Conservation (phyloP, 371 early-diverging fungal genomes). For the Coemansia sp. region DNA sequence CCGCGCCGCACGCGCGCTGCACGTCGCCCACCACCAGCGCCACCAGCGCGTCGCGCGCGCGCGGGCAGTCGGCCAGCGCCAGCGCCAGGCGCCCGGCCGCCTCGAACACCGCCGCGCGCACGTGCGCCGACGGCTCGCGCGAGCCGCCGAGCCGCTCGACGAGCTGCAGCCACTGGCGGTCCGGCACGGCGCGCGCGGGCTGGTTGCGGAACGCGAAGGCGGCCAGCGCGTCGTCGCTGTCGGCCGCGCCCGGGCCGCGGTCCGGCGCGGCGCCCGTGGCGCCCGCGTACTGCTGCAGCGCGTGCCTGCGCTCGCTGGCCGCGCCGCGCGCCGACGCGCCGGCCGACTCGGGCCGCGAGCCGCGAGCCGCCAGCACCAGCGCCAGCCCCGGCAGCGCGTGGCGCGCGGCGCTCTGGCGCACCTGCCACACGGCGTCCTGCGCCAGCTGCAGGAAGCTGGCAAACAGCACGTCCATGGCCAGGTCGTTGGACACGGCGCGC, state of each 20-base stretch:
- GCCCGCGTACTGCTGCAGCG: slow-evolving; percentile 27
- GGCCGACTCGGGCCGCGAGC: background rate
- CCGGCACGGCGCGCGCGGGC: slow-evolving; percentile 36
- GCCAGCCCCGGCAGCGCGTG: slow-evolving; percentile 52
- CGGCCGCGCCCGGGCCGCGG: background rate
- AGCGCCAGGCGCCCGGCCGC: slow-evolving; percentile 45
- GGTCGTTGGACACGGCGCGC: slow-evolving; percentile 46
- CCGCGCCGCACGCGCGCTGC: slow-evolving; percentile 21
- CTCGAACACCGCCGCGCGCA: slow-evolving; percentile 51
- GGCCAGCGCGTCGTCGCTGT: slow-evolving; percentile 17
- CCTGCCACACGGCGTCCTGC: slow-evolving; percentile 51
- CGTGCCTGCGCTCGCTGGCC: slow-evolving; percentile 20
- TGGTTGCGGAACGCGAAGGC: slow-evolving; percentile 31
- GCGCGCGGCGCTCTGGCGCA: slow-evolving; percentile 48
- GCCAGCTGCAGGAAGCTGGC: slow-evolving; percentile 40
- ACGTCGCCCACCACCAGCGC: slow-evolving; percentile 32
- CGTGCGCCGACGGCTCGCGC: slow-evolving; percentile 51
- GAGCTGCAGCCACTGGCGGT: slow-evolving; percentile 51
- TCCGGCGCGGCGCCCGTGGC: background rate
- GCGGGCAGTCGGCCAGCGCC: slow-evolving; percentile 46
- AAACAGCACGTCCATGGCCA: slow-evolving; percentile 50
- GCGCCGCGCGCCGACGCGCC: background rate
- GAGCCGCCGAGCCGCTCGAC: slow-evolving; percentile 44
- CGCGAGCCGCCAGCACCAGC: slow-evolving; percentile 36
- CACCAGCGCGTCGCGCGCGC: slow-evolving; percentile 38